Evolutionary conservation across 805 yeast genomes (phyloP).

Genomic region (Zygotorulaspora florentina): DNA sequence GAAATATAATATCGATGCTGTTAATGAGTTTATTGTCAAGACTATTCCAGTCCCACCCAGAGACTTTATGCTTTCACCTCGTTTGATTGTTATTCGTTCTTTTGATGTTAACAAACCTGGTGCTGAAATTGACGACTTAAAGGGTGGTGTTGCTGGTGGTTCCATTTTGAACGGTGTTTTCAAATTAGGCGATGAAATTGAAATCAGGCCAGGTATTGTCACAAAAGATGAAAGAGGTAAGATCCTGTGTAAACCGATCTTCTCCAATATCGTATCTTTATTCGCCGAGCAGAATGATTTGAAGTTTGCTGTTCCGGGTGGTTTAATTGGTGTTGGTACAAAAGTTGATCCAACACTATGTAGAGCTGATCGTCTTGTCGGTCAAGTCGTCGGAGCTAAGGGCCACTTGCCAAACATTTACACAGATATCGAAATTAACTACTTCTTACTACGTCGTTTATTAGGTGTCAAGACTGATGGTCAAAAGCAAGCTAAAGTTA

Average conservation of each 20-base stretch:
- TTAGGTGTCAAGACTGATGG: constrained; percentile 98
- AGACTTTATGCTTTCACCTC: constrained; percentile 90
- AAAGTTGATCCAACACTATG: constrained; percentile 98
- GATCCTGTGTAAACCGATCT: constrained; percentile 93
- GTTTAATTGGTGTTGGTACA: constrained; percentile 98
- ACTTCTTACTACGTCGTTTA: constrained; percentile 91
- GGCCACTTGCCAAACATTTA: constrained; percentile 94
- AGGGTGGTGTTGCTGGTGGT: constrained; percentile 99
- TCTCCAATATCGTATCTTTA: constrained; percentile 86
- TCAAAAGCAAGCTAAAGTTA: constrained; percentile 93
- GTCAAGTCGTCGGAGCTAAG: constrained; percentile 98
- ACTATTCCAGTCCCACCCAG: constrained; percentile 92
- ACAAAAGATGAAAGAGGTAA: constrained; percentile 85
- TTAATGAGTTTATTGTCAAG: constrained; percentile 91
- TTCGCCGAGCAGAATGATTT: constrained; percentile 97
- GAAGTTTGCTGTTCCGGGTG: constrained; percentile 99
- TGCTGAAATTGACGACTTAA: constrained; percentile 90
- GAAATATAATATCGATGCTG: constrained; percentile 97
- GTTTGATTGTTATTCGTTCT: constrained; percentile 94
- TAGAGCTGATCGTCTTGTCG: constrained; percentile 98
- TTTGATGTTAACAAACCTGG: constrained; percentile 99
- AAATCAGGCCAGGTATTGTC: constrained; percentile 98
- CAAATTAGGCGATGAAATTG: constrained; percentile 96
- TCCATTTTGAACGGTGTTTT: constrained; percentile 95
- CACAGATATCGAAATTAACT: constrained; percentile 96